Conservation (phyloP, 345 rosid genomes). For the Syzygium aqueum region DNA sequence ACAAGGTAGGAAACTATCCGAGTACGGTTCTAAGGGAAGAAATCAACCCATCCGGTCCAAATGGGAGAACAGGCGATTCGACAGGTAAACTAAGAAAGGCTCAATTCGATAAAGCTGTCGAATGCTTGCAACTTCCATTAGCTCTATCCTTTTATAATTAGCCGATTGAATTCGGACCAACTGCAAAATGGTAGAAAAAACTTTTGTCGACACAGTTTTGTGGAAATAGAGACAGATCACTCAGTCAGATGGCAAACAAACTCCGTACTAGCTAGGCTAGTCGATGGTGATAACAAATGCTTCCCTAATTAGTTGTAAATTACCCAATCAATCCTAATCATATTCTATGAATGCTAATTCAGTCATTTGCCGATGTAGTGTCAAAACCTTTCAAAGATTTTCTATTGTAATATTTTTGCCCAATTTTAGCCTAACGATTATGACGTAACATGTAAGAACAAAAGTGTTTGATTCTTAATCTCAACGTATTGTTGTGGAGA, state of each 20-base stretch:
- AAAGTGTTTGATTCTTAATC: background rate
- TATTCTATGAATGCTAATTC: background rate
- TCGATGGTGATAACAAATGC: background rate
- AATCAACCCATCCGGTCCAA: background rate
- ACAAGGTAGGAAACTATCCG: background rate
- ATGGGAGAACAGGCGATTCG: background rate
- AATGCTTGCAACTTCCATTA: background rate
- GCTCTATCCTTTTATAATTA: accelerated
- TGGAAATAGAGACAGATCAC: background rate
- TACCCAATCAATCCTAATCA: background rate
- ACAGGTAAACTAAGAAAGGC: background rate
- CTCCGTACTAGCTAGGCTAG: background rate
- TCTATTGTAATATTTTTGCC: background rate
- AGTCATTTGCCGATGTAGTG: background rate
- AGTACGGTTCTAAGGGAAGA: background rate
- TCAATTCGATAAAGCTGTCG: background rate
- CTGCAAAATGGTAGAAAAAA: background rate
- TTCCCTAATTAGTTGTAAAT: background rate
- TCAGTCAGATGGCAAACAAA: background rate
- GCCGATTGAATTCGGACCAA: background rate
- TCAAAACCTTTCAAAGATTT: background rate
- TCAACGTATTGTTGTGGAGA: background rate
- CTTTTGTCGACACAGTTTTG: background rate
- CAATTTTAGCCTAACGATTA: background rate
- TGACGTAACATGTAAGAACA: background rate